Evolutionary conservation across 257 asterid genomes (phyloP), one percentile per base, ranked within the genome.

Genomic region (Dorcoceras hygrometricum): DNA sequence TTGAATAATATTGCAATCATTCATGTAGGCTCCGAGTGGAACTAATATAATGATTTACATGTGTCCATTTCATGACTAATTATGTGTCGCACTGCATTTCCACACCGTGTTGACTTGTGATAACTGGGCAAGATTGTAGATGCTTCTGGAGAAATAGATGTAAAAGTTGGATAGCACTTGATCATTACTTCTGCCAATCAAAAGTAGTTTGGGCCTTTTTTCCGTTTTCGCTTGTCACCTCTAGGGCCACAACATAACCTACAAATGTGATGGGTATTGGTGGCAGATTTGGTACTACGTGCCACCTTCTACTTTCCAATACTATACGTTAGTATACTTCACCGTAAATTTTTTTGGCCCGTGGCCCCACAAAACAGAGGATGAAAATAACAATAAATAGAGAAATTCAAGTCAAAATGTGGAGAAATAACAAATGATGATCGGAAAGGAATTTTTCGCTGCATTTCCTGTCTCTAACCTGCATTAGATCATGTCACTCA

Each of bases 1-100:
- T 65, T 39, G 50, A 39, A 39, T 39, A 29, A 23, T 61, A 43
- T 5, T n/a, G 36, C 22, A 66, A 69, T 31, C 50, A 39, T 12
- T 11, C 50, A 3, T 2, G n/a, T 3, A 39, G 50, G n/a, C 50
- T 11, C 3, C 50, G 12, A 5, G 12, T 12, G 50, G 50, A 39
- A 39, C 50, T 39, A 39, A 39, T 39, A 39, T 11, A 39, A 39
- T 3, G 5, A 39, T 34, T 3, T 1, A 34, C 46, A 34, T 34
- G 1, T 34, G 18, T 12, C n/a, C n/a, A 39, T 39, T 11, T 39
- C 50, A 39, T 11, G n/a, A 39, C 50, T 39, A 11, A 11, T 39
- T 12, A 39, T 12, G 18, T 12, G n/a, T 12, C n/a, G 5, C 0
- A 39, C 18, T 39, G 50, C n/a, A 39, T 11, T 11, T 2, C 6